Base-by-base conservation (phyloP, 495 filamentous ascomycete genomes). In the Stereocaulon alpinum region DNA sequence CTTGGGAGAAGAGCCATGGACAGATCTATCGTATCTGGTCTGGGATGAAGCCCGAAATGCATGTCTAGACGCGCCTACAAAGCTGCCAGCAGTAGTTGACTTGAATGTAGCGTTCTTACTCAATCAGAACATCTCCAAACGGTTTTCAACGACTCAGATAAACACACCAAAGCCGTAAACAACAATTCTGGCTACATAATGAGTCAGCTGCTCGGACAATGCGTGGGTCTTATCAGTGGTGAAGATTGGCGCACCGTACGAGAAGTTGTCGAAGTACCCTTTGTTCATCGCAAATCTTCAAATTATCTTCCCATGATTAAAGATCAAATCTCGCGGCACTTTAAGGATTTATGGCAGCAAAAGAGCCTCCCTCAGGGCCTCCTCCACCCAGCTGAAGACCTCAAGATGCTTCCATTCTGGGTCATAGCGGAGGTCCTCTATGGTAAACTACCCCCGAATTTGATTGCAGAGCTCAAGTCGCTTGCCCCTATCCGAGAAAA, bases 131-230 rank as follows among this genome's bases (percentile, higher is more conserved):
- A 72, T 40, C 50, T 74, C 5, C 45, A 70, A 53, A 18, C 42
- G 5, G 61, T 70, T 20, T 71, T 69, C 60, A 65, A 63, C 40
- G 70, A 73, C 55, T 74, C 71, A 0, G 58, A 70, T 56, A 61
- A 58, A 56, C 71, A 74, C 51, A 18, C 20, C 58, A 74, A 72
- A 41, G 68, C 71, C 3, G 11, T 34, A 12, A 63, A 66, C 47
- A 70, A 68, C 56, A 61, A 72, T 58, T 34, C 70, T 0, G 73
- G 73, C 14, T 72, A 63, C 54, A 53, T 73, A 0, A 62, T 75
- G 61, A 60, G 66, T 20, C 56, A 71, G 56, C 58, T 76, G 4
- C 66, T 77, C 1, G 75, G 75, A 12, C 22, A 66, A 43, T 75
- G 73, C 56, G 37, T 76, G 2, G 74, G 73, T 1, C 51, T 77